Conservation (phyloP, 495 filamentous ascomycete genomes). For the Daldinia bambusicola region DNA sequence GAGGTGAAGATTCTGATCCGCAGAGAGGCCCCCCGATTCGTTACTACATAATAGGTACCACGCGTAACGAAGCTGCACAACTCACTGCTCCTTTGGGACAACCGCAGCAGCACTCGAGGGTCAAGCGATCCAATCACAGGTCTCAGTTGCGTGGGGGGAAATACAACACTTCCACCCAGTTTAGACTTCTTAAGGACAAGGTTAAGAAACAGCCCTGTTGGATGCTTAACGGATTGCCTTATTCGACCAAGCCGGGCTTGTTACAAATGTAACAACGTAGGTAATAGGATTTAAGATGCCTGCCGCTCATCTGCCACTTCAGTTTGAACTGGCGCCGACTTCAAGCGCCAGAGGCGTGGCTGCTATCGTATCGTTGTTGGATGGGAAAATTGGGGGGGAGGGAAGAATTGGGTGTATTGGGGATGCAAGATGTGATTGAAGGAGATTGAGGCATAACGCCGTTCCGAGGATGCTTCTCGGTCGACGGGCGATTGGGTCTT, state of each 20-base stretch:
- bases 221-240: conserved; percentile 36
- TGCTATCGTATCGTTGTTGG: background rate
- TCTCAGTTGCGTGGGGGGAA: conserved; percentile 39
- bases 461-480: conserved; percentile 28
- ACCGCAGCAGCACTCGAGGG: conserved; percentile 27
- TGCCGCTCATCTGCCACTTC: conserved; percentile 18
- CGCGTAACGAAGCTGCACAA: conserved; percentile 40
- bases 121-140: conserved; percentile 34
- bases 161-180: conserved; percentile 38
- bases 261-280: conserved; percentile 39
- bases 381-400: conserved; percentile 5
- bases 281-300: conserved; percentile 28
- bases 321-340: conserved; percentile 30
- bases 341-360: conserved; percentile 3
- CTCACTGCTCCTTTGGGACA: conserved; percentile 37
- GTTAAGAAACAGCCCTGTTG: conserved; percentile 38
- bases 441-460: conserved; percentile 8
- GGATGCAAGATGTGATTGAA: conserved; percentile 4
- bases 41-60: conserved; percentile 39
- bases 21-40: conserved; percentile 34
- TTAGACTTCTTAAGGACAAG: conserved; percentile 22
- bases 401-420: background rate
- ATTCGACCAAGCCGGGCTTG: conserved; percentile 35
- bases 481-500: conserved; percentile 33
- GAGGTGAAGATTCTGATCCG: conserved; percentile 41